Evolutionary conservation across 1,284 basidiomycete genomes (phyloP).

Genomic region (Tremellales sp.): DNA sequence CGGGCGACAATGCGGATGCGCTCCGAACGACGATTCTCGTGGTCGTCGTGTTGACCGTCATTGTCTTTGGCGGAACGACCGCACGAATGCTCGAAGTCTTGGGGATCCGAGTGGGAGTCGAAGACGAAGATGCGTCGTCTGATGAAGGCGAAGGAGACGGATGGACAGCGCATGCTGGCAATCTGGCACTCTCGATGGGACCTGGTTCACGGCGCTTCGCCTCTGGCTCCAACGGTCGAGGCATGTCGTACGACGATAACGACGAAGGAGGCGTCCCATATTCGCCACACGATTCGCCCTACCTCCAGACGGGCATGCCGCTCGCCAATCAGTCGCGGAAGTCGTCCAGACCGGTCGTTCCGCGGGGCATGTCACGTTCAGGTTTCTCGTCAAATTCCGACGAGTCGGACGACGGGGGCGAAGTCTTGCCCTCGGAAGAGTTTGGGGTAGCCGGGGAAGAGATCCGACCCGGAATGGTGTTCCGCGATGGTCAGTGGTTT

Average conservation of each 20-base stretch:
- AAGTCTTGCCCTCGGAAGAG: slow-evolving; percentile 60
- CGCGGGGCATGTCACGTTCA: slow-evolving; percentile 23
- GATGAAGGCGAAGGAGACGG: slow-evolving; percentile 69
- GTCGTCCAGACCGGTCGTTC: neutral
- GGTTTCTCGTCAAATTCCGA: slow-evolving; percentile 44
- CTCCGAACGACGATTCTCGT: slow-evolving; percentile 91
- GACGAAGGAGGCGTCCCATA: slow-evolving; percentile 35
- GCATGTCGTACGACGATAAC: slow-evolving; percentile 36
- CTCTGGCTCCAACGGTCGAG: slow-evolving; percentile 39
- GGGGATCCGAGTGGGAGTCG: slow-evolving; percentile 93
- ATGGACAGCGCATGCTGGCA: slow-evolving; percentile 37
- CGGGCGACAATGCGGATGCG: slow-evolving; percentile 83
- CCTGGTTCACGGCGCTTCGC: slow-evolving; percentile 42
- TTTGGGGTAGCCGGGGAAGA: slow-evolving; percentile 10
- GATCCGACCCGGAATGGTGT: slow-evolving; percentile 46
- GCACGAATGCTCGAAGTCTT: slow-evolving; percentile 94
- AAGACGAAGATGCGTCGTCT: slow-evolving; percentile 78
- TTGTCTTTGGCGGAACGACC: slow-evolving; percentile 95
- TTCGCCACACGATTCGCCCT: slow-evolving; percentile 28
- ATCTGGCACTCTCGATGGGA: slow-evolving; percentile 38
- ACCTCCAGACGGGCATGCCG: slow-evolving; percentile 3
- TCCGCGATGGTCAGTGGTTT: slow-evolving; percentile 81
- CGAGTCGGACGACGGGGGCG: slow-evolving; percentile 68
- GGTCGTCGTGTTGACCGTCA: slow-evolving; percentile 90
- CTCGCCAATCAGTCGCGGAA: neutral